Evolutionary conservation across 805 yeast species (phyloP).

Genomic region (Schwanniomyces sp.): DNA sequence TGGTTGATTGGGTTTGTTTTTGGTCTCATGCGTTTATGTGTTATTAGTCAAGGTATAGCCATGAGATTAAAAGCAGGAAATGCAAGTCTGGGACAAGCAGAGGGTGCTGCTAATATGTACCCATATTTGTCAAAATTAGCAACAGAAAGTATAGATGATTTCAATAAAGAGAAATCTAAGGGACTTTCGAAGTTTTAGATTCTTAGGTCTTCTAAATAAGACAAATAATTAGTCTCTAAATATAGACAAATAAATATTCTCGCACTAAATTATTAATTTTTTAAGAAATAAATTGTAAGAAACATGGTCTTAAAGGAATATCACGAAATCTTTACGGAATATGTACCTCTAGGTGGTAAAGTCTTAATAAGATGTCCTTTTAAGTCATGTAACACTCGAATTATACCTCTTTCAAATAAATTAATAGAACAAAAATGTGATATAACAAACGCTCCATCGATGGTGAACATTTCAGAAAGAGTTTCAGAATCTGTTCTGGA

Average conservation of each 20-base stretch:
- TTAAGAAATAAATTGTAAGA: background rate
- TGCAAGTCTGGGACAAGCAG: conserved; percentile 55
- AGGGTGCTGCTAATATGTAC: conserved; percentile 34
- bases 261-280: background rate
- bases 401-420: conserved; percentile 5
- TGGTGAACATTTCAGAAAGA: conserved; percentile 17
- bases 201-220: background rate
- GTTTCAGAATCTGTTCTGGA: conserved; percentile 3
- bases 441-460: conserved; percentile 27
- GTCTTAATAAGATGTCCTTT: conserved; percentile 20
- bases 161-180: background rate
- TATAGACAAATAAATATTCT: background rate
- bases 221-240: too few relatives aligned
- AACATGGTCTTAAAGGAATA: conserved; percentile 1
- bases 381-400: conserved; percentile 16
- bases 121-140: conserved; percentile 32
- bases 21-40: conserved; percentile 54
- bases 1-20: conserved; percentile 59
- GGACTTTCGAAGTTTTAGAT: background rate
- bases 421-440: conserved; percentile 4
- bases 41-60: conserved; percentile 62
- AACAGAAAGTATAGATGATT: conserved; percentile 13
- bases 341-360: background rate
- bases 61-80: conserved; percentile 52
- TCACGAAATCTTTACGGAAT: background rate